Evolutionary conservation across 2,329 filamentous ascomycete genomes (phyloP), one percentile per base, ranked within the genome.

Genomic region (Berkeleyomyces rouxiae): DNA sequence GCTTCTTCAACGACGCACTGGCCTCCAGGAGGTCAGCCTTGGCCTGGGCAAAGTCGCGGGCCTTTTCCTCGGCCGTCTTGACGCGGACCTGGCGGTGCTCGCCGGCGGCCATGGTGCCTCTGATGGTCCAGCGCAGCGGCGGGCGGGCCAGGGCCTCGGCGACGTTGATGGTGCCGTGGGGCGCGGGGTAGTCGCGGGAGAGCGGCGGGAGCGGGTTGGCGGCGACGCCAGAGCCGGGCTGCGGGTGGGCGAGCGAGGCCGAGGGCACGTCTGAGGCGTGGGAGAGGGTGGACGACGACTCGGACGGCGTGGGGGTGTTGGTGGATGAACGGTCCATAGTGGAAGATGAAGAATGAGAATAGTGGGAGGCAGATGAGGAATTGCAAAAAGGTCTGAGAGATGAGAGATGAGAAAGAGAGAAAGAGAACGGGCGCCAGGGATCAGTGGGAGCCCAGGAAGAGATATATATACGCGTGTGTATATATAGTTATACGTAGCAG

Each of bases 1-100:
- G 58, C 4, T 46, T 47, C 31, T 39, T 59, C 42, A 47, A 31
- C 31, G 42, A 46, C 58, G 42, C 39, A 61, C 73, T 72, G 40
- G 72, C 72, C 57, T 72, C 72, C 13, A 77, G 72, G 13, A 82
- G 71, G 42, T 78, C 73, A 64, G 69, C 71, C 73, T 82, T 82
- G 37, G 73, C 73, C 43, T 74, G 72, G 61, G 78, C 77, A 46
- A 81, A 72, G 55, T 76, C 74, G 64, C 69, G 70, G 13, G 70
- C 70, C 46, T 73, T 71, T 64, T 70, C 69, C 55, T 74, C 73
- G 64, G 71, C 68, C 44, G 70, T 66, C 16, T 71, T 63, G 10
- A 67, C 68, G 33, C 60, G 67, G 13, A 64, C 43, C 13, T 64
- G 58, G 58, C 69, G 67, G 51, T 66, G 65, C 64, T 66, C 67